phyloP scores from a whole-genome alignment of 2,329 filamentous ascomycete species.

The Ophiostoma sp. region DNA sequence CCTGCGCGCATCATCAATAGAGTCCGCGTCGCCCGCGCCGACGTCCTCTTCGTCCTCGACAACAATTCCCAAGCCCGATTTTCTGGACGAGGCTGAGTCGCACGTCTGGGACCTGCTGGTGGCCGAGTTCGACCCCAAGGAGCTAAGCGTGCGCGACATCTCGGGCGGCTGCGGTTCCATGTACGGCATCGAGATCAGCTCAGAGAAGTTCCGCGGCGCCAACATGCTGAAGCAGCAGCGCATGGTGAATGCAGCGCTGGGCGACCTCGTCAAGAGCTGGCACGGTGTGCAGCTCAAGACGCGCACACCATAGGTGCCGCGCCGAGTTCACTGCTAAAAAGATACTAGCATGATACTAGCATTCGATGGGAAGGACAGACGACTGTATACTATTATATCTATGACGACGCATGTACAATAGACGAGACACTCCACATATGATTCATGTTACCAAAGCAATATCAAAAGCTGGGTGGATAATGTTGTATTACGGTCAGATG shows the following conservation, averaged over 20 bases:
- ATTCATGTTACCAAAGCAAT: not conserved
- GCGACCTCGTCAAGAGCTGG: slow-evolving; percentile 72
- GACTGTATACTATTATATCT: not conserved
- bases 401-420: not conserved
- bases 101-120: slow-evolving; percentile 52
- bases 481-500: not conserved
- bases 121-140: slow-evolving; percentile 45
- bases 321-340: not conserved
- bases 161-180: slow-evolving; percentile 81
- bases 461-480: not conserved
- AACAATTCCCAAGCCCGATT: slow-evolving; percentile 40
- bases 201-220: slow-evolving; percentile 63
- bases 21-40: not conserved
- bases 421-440: not conserved
- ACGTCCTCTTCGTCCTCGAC: not conserved
- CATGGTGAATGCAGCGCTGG: slow-evolving; percentile 68
- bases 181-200: slow-evolving; percentile 77
- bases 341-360: not conserved
- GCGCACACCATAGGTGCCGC: slow-evolving; percentile 40
- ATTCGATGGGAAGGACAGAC: too few species aligned
- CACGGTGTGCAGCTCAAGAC: slow-evolving; percentile 79
- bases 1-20: slow-evolving; percentile 6
- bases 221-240: slow-evolving; percentile 76
- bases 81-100: slow-evolving; percentile 51
- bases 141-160: slow-evolving; percentile 66